Evolutionary conservation across 495 filamentous ascomycete species (phyloP).

Genomic region (Penicillium coffeae): DNA sequence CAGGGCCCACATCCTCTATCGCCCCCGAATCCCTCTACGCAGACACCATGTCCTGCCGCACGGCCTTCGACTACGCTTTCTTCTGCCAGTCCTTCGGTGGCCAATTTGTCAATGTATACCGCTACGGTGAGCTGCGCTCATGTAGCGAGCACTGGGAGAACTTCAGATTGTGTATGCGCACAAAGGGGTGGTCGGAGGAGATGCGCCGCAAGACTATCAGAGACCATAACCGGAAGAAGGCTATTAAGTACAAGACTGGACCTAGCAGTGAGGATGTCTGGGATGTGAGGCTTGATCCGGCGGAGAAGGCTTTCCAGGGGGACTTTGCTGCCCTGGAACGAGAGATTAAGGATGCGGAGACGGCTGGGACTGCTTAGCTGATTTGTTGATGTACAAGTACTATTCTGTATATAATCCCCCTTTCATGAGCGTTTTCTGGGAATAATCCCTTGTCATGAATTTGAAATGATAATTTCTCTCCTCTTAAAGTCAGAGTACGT

Average conservation of each 20-base stretch:
- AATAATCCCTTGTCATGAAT: not conserved
- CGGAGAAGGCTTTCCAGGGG: constrained; percentile 50
- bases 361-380: constrained; percentile 11
- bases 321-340: constrained; percentile 57
- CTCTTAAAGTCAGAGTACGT: too few relatives aligned
- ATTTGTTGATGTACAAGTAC: not conserved
- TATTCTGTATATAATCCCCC: not conserved
- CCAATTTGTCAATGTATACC: constrained; percentile 83
- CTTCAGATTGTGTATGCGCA: constrained; percentile 95
- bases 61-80: constrained; percentile 89
- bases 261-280: constrained; percentile 93
- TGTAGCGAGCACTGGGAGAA: constrained; percentile 82
- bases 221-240: constrained; percentile 69
- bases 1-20: constrained; percentile 36
- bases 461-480: not conserved
- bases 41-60: constrained; percentile 78
- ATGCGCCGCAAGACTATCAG: constrained; percentile 55
- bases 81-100: constrained; percentile 92
- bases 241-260: constrained; percentile 65
- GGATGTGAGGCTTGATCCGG: constrained; percentile 57
- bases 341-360: constrained; percentile 49
- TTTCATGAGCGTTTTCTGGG: not conserved
- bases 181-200: constrained; percentile 43
- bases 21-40: constrained; percentile 65
- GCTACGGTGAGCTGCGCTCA: constrained; percentile 66